phyloP scores from a whole-genome alignment of 768 basidiomycete species.

The Filobasidium floriforme region DNA sequence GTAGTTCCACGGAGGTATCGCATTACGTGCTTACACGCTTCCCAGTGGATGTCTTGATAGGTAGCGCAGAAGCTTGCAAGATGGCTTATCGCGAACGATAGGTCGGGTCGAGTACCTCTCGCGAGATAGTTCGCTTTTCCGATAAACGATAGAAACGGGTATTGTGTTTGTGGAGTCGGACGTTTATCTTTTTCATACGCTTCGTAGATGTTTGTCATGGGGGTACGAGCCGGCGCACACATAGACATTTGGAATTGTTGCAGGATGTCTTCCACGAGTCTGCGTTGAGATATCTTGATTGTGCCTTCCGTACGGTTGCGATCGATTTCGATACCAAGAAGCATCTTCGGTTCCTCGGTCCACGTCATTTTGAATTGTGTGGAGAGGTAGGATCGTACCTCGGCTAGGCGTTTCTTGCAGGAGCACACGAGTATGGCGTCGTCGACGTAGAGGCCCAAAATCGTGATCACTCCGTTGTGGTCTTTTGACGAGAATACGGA shows the following conservation, averaged over 20 bases:
- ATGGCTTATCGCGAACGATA: neutral
- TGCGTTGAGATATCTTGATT: neutral
- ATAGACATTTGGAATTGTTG: neutral
- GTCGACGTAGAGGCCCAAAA: neutral
- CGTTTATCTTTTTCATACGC: neutral
- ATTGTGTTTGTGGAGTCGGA: neutral
- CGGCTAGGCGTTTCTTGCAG: neutral
- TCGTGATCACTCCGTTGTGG: neutral
- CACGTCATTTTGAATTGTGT: neutral
- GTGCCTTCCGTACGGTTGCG: neutral
- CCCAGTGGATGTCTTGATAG: neutral
- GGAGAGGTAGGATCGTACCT: neutral
- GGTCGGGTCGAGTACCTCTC: neutral
- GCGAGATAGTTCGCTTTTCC: constrained; percentile 2
- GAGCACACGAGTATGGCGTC: neutral
- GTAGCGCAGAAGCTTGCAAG: neutral
- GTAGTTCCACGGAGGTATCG: constrained; percentile 11
- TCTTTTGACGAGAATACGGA: neutral
- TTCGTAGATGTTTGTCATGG: neutral
- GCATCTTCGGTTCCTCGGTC: constrained; percentile 2
- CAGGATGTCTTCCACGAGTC: neutral
- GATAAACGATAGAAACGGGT: neutral
- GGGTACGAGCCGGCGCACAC: neutral
- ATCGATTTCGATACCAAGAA: neutral
- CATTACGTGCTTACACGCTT: neutral